A percentile compares a stretch with the other conserved stretches of the same genome.
Evolutionary conservation across 2,329 filamentous ascomycete species (phyloP).

Genomic region (Grosmannia clavigera): DNA sequence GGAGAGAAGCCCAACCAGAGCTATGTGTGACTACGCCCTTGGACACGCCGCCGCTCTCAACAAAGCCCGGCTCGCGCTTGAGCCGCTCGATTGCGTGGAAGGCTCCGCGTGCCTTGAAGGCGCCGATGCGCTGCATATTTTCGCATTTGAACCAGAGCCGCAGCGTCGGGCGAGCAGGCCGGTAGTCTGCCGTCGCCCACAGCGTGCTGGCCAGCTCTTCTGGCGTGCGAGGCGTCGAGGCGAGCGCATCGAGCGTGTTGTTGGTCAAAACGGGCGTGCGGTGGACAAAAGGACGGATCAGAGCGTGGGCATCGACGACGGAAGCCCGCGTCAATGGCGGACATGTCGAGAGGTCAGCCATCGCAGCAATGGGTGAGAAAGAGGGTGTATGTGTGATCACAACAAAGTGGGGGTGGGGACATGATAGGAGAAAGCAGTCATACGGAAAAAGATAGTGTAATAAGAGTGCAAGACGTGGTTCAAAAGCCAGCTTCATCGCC

Average conservation of each 20-base stretch:
- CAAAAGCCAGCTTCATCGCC: background rate
- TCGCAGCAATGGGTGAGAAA: conserved; percentile 14
- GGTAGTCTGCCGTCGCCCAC: conserved; percentile 7
- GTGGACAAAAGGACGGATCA: conserved; percentile 68
- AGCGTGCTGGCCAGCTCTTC: conserved; percentile 2
- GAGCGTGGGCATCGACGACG: conserved; percentile 56
- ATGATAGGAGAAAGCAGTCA: background rate
- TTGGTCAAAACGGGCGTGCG: conserved; percentile 74
- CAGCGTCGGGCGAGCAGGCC: conserved; percentile 51
- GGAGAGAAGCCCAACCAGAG: conserved; percentile 34
- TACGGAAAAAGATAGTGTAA: background rate
- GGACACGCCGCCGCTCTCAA: conserved; percentile 43
- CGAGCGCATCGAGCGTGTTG: conserved; percentile 59
- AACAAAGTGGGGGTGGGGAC: background rate
- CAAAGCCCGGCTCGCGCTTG: conserved; percentile 47
- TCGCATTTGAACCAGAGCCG: conserved; percentile 91
- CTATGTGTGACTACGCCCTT: conserved; percentile 83
- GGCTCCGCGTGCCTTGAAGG: conserved; percentile 84
- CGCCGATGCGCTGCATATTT: conserved; percentile 80
- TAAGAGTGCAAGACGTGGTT: background rate
- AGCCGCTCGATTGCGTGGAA: conserved; percentile 73
- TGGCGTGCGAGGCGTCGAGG: conserved; percentile 53
- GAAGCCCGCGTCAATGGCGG: conserved; percentile 60
- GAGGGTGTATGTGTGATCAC: background rate
- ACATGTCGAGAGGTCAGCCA: conserved; percentile 41